phyloP scores from a whole-genome alignment of 768 basidiomycete genomes.

The Psilocybe cyanescens region DNA sequence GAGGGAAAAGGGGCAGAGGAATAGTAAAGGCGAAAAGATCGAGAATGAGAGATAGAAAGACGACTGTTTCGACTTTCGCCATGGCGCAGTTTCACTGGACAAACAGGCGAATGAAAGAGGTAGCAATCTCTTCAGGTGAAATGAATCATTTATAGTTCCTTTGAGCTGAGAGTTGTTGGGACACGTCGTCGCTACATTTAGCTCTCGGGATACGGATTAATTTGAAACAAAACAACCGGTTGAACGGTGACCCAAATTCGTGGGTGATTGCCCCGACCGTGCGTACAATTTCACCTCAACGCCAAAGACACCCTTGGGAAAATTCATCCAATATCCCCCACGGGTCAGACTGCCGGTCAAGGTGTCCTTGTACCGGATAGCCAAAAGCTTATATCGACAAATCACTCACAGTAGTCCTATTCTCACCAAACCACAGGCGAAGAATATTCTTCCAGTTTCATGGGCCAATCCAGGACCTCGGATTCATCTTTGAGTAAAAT shows the following conservation, averaged over 20 bases:
- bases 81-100: slow-evolving; percentile 34
- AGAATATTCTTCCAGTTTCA: too few relatives aligned
- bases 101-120: neutral
- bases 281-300: too few relatives aligned
- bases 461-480: too few relatives aligned
- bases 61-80: slow-evolving; percentile 75
- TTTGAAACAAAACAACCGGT: slow-evolving; percentile 22
- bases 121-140: neutral
- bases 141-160: neutral
- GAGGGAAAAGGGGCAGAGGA: slow-evolving; percentile 95
- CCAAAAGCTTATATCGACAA: too few relatives aligned
- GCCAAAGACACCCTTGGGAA: too few relatives aligned
- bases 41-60: slow-evolving; percentile 89
- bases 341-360: too few relatives aligned
- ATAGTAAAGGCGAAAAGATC: slow-evolving; percentile 94
- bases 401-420: neutral
- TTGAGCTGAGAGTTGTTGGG: slow-evolving; percentile 2
- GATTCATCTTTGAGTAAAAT: too few relatives aligned
- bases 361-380: too few relatives aligned
- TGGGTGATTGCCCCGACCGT: slow-evolving; percentile 9
- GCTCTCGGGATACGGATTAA: slow-evolving; percentile 10
- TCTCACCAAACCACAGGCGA: neutral
- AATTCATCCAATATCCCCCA: too few relatives aligned
- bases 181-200: slow-evolving; percentile 14
- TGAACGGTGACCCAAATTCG: slow-evolving; percentile 9